Percentiles rank a stretch among this genome's conserved stretches.
Conservation (phyloP, 495 filamentous ascomycete species). For the Entonaema liquescens region DNA sequence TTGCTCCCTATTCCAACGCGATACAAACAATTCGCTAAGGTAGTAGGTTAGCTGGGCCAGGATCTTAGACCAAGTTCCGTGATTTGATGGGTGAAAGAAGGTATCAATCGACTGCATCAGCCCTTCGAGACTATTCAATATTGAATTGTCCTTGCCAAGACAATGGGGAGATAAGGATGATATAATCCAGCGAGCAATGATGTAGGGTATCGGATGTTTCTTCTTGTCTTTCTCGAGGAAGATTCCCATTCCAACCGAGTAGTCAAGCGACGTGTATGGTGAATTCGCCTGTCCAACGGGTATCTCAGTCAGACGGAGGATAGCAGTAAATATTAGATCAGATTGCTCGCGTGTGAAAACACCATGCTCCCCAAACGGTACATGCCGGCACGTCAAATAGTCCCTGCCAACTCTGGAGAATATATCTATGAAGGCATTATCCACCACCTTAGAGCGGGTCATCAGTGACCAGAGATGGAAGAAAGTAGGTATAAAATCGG, state of each 20-base stretch:
- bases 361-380: conserved; percentile 86
- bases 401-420: conserved; percentile 88
- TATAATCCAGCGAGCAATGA: conserved; percentile 94
- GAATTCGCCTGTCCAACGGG: conserved; percentile 96
- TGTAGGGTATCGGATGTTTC: conserved; percentile 89
- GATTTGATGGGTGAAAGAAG: conserved; percentile 98
- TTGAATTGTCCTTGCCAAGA: conserved; percentile 77
- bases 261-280: conserved; percentile 88
- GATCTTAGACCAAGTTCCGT: conserved; percentile 89
- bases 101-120: conserved; percentile 96
- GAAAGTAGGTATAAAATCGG: conserved; percentile 85
- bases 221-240: conserved; percentile 90
- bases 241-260: conserved; percentile 79
- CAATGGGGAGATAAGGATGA: conserved; percentile 91
- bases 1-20: conserved; percentile 95
- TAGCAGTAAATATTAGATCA: conserved; percentile 89
- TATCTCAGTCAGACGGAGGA: conserved; percentile 90
- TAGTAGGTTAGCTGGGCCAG: conserved; percentile 92
- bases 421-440: conserved; percentile 87
- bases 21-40: conserved; percentile 94
- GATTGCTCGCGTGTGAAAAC: conserved; percentile 94
- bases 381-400: conserved; percentile 73
- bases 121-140: conserved; percentile 87
- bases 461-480: conserved; percentile 97
- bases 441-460: conserved; percentile 86